Evolutionary conservation across 495 filamentous ascomycete genomes (phyloP).

Genomic region (Aspergillus panamensis): DNA sequence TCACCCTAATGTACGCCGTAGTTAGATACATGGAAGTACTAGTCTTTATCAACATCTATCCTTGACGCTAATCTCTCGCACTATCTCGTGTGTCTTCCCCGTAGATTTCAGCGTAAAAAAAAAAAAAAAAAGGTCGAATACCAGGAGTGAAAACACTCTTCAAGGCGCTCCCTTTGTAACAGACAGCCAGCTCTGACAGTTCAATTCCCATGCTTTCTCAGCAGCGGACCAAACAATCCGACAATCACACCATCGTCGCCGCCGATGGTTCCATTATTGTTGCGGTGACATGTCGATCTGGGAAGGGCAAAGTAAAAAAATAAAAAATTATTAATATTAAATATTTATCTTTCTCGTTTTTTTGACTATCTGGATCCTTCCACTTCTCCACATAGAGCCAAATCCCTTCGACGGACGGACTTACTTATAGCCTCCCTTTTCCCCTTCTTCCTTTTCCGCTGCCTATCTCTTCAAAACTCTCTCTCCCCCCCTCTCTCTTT

Average conservation of each 20-base stretch:
- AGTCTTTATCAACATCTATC: conserved; percentile 2
- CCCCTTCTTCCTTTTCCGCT: conserved; percentile 5
- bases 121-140: no score
- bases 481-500: conserved; percentile 4
- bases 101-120: background rate
- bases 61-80: background rate
- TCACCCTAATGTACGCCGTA: conserved; percentile 1
- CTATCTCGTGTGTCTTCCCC: background rate
- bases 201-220: background rate
- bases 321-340: conserved; percentile 15
- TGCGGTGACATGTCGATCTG: conserved; percentile 20
- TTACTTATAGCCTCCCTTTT: conserved; percentile 16
- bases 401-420: background rate
- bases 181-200: background rate
- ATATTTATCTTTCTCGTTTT: conserved; percentile 10
- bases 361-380: conserved; percentile 11
- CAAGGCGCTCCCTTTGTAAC: background rate
- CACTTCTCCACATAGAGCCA: conserved; percentile 12
- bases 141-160: background rate
- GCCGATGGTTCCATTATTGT: conserved; percentile 40
- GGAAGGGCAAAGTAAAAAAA: background rate
- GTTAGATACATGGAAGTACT: conserved; percentile 2
- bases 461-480: background rate
- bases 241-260: conserved; percentile 44
- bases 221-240: conserved; percentile 8